Percentiles rank a stretch among this genome's conserved stretches.
These are phyloP conservation scores for Mesembryanthemum crystallinum DNA, from an alignment of 148 eudicot genomes.

Conservation along the genomic window DNA sequence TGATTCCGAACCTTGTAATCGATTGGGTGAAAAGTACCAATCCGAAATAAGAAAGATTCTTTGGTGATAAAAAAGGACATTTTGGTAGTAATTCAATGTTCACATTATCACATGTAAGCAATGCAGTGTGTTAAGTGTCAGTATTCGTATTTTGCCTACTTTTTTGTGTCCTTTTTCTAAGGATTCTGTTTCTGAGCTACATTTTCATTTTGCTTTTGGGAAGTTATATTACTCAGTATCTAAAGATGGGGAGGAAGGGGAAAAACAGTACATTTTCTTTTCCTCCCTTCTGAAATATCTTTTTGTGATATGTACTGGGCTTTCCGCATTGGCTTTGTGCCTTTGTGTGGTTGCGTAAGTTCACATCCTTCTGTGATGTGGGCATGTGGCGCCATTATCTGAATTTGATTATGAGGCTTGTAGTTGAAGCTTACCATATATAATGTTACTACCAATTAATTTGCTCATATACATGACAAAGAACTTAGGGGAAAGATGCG, in stretches of 20 bases:
- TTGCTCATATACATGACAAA: background rate
- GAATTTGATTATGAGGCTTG: background rate
- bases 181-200: too few relatives aligned
- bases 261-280: too few relatives aligned
- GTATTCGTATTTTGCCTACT: background rate
- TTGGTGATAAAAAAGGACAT: conserved; percentile 7
- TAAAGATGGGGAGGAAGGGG: too few relatives aligned
- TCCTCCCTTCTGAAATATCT: too few relatives aligned
- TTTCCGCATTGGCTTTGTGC: too few relatives aligned
- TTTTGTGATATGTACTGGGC: too few relatives aligned
- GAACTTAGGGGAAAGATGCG: too few relatives aligned
- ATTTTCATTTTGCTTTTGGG: too few relatives aligned
- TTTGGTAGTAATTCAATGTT: background rate
- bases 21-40: too few relatives aligned
- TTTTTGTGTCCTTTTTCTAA: background rate
- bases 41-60: background rate
- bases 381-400: background rate
- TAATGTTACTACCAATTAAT: background rate
- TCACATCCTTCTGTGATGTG: background rate
- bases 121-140: background rate
- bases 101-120: background rate
- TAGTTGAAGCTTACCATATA: background rate
- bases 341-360: too few relatives aligned
- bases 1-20: background rate
- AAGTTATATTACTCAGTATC: too few relatives aligned